Evolutionary conservation across 2,329 filamentous ascomycete species (phyloP).

Genomic region (Penicillium expansum): DNA sequence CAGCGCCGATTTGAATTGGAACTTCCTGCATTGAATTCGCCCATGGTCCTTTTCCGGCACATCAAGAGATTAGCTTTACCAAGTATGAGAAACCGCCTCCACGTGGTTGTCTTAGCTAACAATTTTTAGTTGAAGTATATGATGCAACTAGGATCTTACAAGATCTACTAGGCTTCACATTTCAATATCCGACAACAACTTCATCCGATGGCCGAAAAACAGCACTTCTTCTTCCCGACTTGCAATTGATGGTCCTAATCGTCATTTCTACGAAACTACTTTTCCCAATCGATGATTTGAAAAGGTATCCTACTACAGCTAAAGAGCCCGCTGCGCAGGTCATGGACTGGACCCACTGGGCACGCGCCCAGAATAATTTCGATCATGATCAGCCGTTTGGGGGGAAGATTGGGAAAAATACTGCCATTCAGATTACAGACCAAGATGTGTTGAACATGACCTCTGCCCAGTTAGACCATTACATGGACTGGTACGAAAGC

Average conservation of each 20-base stretch:
- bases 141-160: slow-evolving; percentile 60
- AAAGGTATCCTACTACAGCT: slow-evolving; percentile 50
- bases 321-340: slow-evolving; percentile 58
- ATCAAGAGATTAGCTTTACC: slow-evolving; percentile 72
- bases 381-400: slow-evolving; percentile 31
- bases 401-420: slow-evolving; percentile 42
- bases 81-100: slow-evolving; percentile 47
- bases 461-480: slow-evolving; percentile 64
- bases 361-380: slow-evolving; percentile 47
- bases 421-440: slow-evolving; percentile 58
- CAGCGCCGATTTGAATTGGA: slow-evolving; percentile 64
- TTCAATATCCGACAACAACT: slow-evolving; percentile 48
- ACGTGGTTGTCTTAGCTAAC: slow-evolving; percentile 11
- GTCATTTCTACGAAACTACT: slow-evolving; percentile 75
- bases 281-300: slow-evolving; percentile 67
- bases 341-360: slow-evolving; percentile 75
- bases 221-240: slow-evolving; percentile 65
- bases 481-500: slow-evolving; percentile 74
- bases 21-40: slow-evolving; percentile 70
- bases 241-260: slow-evolving; percentile 67
- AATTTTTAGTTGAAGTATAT: slow-evolving; percentile 30
- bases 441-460: slow-evolving; percentile 62
- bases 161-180: slow-evolving; percentile 56
- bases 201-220: slow-evolving; percentile 32
- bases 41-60: slow-evolving; percentile 66